Conservation (phyloP, 805 yeast species). For the Isabelozyma heimii region DNA sequence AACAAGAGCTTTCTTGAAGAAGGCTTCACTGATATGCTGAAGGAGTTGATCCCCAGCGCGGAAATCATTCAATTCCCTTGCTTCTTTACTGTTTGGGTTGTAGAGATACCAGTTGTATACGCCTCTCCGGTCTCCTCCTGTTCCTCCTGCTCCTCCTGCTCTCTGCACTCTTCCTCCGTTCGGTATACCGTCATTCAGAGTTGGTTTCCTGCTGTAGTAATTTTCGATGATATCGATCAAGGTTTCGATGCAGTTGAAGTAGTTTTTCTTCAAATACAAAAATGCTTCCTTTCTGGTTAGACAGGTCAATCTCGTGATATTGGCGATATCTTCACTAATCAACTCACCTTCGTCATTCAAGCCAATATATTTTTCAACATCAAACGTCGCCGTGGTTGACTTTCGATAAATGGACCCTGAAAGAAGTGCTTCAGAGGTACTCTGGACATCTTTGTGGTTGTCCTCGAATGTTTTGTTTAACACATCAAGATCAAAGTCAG, state of each 20-base stretch:
- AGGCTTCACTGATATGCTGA: constrained; percentile 32
- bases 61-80: constrained; percentile 24
- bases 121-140: background rate
- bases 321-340: background rate
- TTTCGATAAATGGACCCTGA: constrained; percentile 14
- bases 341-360: background rate
- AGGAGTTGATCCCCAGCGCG: constrained; percentile 12
- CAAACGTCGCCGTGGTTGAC: background rate
- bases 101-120: constrained; percentile 8
- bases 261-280: constrained; percentile 21
- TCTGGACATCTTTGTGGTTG: constrained; percentile 26
- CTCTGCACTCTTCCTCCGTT: constrained; percentile 36
- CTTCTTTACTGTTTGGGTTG: constrained; percentile 19
- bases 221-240: constrained; percentile 32
- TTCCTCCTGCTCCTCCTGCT: constrained; percentile 9
- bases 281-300: background rate
- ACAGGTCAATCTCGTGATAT: background rate
- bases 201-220: constrained; percentile 1
- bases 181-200: constrained; percentile 1
- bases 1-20: constrained; percentile 35
- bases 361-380: background rate
- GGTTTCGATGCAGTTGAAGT: constrained; percentile 25
- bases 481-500: constrained; percentile 28
- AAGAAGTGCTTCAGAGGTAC: constrained; percentile 22
- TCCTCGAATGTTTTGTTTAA: constrained; percentile 28